Conservation (phyloP, 352 stramenopile genomes). For the Blastocystis sp. region DNA sequence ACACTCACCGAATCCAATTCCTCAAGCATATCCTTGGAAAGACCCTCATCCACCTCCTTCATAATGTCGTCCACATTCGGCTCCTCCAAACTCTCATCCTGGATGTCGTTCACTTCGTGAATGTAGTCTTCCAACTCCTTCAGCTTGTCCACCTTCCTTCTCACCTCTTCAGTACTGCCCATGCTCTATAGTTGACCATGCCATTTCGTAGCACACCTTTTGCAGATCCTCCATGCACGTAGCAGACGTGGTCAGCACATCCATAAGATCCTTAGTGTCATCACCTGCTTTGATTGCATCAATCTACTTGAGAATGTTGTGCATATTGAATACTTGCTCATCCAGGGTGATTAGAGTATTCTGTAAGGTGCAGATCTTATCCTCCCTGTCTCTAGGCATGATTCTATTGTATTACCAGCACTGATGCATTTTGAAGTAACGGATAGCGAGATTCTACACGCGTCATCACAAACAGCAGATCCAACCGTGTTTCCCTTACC, state of each 20-base stretch:
- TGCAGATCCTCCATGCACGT: not conserved
- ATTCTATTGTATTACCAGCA: not conserved
- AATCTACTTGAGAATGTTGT: not conserved
- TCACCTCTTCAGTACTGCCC: constrained; percentile 12
- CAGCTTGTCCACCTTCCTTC: not conserved
- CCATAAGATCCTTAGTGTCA: constrained; percentile 21
- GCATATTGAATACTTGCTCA: constrained; percentile 17
- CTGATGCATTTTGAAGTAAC: not conserved
- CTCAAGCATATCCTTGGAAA: not conserved
- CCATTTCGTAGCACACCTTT: not conserved
- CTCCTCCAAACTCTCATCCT: not conserved
- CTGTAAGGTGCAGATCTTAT: not conserved
- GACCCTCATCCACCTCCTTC: not conserved
- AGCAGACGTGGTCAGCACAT: constrained; percentile 5
- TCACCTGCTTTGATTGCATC: constrained; percentile 14
- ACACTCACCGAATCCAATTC: not conserved
- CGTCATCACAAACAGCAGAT: not conserved
- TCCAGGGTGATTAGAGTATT: constrained; percentile 32
- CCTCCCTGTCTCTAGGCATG: constrained; percentile 20
- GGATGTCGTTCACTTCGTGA: not conserved
- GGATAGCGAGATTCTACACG: not conserved
- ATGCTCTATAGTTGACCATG: not conserved
- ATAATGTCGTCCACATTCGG: not conserved
- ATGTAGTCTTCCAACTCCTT: constrained; percentile 25
- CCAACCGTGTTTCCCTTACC: constrained; percentile 8